Conservation (phyloP, 177 flowering plant species). For the Vitis hybrid region DNA sequence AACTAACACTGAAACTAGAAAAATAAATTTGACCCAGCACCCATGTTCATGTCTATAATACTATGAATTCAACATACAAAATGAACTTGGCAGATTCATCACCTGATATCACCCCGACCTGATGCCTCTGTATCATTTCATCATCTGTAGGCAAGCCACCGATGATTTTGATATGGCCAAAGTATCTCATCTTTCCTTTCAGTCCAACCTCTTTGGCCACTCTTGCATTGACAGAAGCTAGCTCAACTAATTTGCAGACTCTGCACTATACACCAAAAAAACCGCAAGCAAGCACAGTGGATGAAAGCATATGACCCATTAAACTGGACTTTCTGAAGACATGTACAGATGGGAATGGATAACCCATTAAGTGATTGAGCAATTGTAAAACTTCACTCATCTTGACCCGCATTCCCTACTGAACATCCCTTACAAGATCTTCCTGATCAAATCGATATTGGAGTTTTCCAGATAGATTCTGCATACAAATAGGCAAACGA, state of each 20-base stretch:
- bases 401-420: conserved; percentile 25
- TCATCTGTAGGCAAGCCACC: neutral
- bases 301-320: conserved; percentile 35
- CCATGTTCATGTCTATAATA: conserved; percentile 22
- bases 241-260: conserved; percentile 27
- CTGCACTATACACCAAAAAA: conserved; percentile 25
- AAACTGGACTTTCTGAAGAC: conserved; percentile 29
- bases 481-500: conserved; percentile 13
- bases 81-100: conserved; percentile 29
- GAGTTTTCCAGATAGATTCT: conserved; percentile 32
- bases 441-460: conserved; percentile 28
- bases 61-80: conserved; percentile 27
- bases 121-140: conserved; percentile 1
- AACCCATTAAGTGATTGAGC: conserved; percentile 31
- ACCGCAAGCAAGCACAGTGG: conserved; percentile 39
- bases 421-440: conserved; percentile 18
- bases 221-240: conserved; percentile 17
- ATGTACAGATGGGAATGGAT: conserved; percentile 24
- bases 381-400: conserved; percentile 14
- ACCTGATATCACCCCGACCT: conserved; percentile 30
- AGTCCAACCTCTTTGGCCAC: conserved; percentile 15
- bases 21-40: conserved; percentile 28
- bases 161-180: neutral
- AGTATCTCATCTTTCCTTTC: conserved; percentile 12
- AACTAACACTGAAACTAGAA: conserved; percentile 23